Evolutionary conservation across 352 stramenopile species (phyloP).

Genomic region (Detonula confervacea): DNA sequence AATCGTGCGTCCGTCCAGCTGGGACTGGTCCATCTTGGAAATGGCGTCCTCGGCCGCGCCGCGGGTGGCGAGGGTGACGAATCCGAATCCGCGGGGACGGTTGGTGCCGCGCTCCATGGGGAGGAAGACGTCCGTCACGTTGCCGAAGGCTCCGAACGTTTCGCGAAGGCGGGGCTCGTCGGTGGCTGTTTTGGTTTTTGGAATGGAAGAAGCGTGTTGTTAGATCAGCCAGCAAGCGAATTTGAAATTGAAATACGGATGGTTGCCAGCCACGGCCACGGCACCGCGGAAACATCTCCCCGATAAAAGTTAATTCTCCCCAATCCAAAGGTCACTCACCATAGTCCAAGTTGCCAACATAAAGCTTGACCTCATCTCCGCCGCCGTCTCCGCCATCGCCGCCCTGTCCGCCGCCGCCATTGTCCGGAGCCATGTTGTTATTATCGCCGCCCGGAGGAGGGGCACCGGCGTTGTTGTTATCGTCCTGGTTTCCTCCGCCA

Average conservation of each 20-base stretch:
- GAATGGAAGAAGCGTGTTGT: not conserved
- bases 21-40: slow-evolving; percentile 82
- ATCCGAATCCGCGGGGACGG: slow-evolving; percentile 83
- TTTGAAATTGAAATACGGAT: not conserved
- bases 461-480: not conserved
- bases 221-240: too few species aligned
- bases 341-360: slow-evolving; percentile 85
- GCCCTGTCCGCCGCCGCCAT: slow-evolving; percentile 30
- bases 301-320: not conserved
- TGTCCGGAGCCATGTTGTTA: not conserved
- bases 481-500: too few species aligned
- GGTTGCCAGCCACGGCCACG: not conserved
- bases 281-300: too few species aligned
- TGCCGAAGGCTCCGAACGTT: slow-evolving; percentile 80
- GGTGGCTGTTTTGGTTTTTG: slow-evolving; percentile 58
- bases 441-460: not conserved
- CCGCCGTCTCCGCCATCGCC: slow-evolving; percentile 33
- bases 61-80: slow-evolving; percentile 80
- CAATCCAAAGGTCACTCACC: slow-evolving; percentile 48
- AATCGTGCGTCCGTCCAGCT: slow-evolving; percentile 84
- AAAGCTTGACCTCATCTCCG: slow-evolving; percentile 84
- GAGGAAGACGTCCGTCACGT: slow-evolving; percentile 85
- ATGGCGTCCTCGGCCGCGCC: slow-evolving; percentile 78
- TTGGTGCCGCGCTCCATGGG: slow-evolving; percentile 78
- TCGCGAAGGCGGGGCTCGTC: slow-evolving; percentile 77